phyloP scores from a whole-genome alignment of 129 eudicot species.

The Lactuca sativa region DNA sequence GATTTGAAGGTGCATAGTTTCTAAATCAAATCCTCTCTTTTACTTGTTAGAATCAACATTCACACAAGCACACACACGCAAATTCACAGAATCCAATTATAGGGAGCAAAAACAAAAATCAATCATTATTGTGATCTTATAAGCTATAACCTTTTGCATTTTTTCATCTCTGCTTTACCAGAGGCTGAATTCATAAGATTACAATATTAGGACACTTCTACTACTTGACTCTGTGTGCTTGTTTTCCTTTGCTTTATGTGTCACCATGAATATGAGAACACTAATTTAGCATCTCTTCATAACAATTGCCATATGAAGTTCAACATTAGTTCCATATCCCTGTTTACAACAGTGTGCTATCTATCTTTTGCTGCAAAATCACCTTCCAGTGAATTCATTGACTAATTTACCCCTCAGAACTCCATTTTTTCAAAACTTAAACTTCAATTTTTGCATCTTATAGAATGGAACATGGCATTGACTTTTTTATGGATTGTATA shows the following conservation, averaged over 20 bases:
- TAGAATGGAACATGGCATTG: no score
- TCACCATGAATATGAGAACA: conserved; percentile 21
- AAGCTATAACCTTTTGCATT: not conserved
- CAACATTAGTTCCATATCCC: no score
- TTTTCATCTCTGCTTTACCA: conserved; percentile 27
- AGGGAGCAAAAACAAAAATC: not conserved
- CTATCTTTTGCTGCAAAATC: no score
- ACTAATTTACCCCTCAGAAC: no score
- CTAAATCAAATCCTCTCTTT: not conserved
- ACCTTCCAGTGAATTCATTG: no score
- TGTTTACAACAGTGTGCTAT: no score
- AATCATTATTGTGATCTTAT: not conserved
- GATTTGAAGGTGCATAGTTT: conserved; percentile 46
- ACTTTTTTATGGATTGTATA: conserved; percentile 60
- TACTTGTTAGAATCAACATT: not conserved
- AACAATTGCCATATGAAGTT: conserved; percentile 34
- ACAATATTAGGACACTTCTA: conserved; percentile 67
- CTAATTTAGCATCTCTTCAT: conserved; percentile 12
- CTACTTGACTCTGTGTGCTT: conserved; percentile 59
- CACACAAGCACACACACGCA: not conserved
- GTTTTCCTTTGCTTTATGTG: conserved; percentile 44
- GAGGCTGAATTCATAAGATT: conserved; percentile 56
- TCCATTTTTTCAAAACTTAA: no score
- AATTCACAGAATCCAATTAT: not conserved
- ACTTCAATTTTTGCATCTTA: no score